Conservation (phyloP, 768 basidiomycete species). For the Lactarius pseudohatsudake region DNA sequence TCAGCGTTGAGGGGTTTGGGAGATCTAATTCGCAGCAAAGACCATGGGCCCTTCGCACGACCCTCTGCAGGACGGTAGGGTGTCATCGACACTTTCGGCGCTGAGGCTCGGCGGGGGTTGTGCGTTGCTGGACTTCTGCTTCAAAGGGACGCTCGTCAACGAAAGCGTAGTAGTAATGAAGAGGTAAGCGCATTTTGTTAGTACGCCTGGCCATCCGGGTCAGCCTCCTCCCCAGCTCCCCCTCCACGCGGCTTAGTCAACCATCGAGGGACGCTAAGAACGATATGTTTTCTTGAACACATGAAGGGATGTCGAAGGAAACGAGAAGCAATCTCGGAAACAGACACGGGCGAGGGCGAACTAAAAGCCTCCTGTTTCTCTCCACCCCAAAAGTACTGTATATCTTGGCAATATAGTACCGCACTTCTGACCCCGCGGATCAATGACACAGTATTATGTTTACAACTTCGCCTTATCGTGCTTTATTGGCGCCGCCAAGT, state of each 20-base stretch:
- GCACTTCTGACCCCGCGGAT: too few relatives aligned
- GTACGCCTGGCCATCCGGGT: too few relatives aligned
- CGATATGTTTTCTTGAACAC: background rate
- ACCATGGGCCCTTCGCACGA: too few relatives aligned
- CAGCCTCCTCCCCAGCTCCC: background rate
- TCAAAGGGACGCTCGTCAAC: too few relatives aligned
- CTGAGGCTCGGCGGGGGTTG: too few relatives aligned
- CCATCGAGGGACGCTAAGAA: background rate
- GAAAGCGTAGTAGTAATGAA: too few relatives aligned
- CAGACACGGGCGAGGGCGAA: background rate
- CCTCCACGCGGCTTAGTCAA: background rate
- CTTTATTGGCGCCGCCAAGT: background rate
- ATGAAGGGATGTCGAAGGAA: background rate
- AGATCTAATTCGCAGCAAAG: too few relatives aligned
- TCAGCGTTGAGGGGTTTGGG: too few relatives aligned
- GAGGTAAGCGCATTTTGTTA: too few relatives aligned
- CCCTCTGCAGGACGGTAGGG: too few relatives aligned
- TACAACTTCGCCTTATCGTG: slow-evolving; percentile 4
- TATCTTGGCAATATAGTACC: background rate
- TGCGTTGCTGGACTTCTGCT: too few relatives aligned
- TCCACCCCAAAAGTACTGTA: background rate
- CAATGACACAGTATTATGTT: background rate
- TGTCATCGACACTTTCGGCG: too few relatives aligned
- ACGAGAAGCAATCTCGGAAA: background rate
- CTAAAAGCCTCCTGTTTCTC: background rate